Conservation (phyloP, 345 rosid genomes). For the Diplotaxis tenuifolia region DNA sequence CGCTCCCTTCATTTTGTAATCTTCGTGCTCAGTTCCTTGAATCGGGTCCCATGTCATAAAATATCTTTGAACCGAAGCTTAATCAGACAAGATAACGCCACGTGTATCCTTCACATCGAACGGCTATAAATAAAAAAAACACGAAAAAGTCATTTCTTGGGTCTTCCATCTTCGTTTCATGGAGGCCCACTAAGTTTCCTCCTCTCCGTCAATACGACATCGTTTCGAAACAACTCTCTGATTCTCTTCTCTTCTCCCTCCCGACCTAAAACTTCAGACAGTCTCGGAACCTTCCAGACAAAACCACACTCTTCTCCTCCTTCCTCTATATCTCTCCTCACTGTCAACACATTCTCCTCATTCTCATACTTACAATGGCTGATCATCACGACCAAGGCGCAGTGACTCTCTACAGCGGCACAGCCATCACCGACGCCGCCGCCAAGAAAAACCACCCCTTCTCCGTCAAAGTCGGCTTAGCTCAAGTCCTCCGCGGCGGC, state of each 20-base stretch:
- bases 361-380: constrained; percentile 21
- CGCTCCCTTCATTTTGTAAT: constrained; percentile 28
- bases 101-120: constrained; percentile 9
- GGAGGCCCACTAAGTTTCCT: constrained; percentile 25
- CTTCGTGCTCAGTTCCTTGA: constrained; percentile 13
- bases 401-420: constrained; percentile 39
- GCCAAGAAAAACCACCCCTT: constrained; percentile 46
- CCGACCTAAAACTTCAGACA: constrained; percentile 22
- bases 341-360: neutral
- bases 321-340: constrained; percentile 27
- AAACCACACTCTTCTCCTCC: constrained; percentile 27
- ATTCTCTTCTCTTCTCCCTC: neutral
- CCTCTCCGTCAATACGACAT: neutral
- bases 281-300: constrained; percentile 26
- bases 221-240: neutral
- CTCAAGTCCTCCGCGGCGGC: constrained; percentile 72
- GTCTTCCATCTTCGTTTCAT: constrained; percentile 10
- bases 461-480: constrained; percentile 57
- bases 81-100: constrained; percentile 9
- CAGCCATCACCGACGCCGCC: constrained; percentile 52
- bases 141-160: neutral
- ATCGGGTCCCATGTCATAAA: constrained; percentile 18
- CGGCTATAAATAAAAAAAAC: constrained; percentile 9
- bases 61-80: constrained; percentile 15
- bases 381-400: constrained; percentile 40